Percentiles rank a stretch among this genome's conserved stretches.
Evolutionary conservation across 768 basidiomycete genomes (phyloP).

Genomic region (Podaxis pistillaris): DNA sequence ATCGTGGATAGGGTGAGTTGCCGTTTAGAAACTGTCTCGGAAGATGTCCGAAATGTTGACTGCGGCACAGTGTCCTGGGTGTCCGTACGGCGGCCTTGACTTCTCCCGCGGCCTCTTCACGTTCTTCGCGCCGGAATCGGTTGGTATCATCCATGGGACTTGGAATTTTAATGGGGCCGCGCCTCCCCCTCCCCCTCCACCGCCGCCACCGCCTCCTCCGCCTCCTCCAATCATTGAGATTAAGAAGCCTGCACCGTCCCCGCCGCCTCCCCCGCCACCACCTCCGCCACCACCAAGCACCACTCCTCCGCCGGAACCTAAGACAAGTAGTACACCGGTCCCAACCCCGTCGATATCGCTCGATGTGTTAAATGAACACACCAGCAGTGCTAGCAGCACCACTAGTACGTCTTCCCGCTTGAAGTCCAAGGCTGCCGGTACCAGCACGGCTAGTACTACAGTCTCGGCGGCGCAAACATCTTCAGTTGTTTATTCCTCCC

Average conservation of each 20-base stretch:
- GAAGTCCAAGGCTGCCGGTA: background rate
- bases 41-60: background rate
- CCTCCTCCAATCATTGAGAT: constrained; percentile 13
- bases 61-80: constrained; percentile 56
- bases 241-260: constrained; percentile 17
- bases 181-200: constrained; percentile 20
- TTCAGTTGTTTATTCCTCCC: background rate
- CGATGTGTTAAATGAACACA: background rate
- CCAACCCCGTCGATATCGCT: background rate
- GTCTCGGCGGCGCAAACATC: background rate
- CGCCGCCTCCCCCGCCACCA: constrained; percentile 12
- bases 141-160: constrained; percentile 47
- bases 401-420: constrained; percentile 1
- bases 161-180: constrained; percentile 40
- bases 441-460: background rate
- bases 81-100: constrained; percentile 61
- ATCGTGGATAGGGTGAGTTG: constrained; percentile 60
- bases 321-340: background rate
- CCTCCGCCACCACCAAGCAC: constrained; percentile 1
- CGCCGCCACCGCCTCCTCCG: constrained; percentile 14
- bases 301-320: constrained; percentile 8
- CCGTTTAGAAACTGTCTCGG: background rate
- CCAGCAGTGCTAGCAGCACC: background rate
- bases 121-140: constrained; percentile 41
- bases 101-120: constrained; percentile 56